phyloP scores from a whole-genome alignment of 176 grass and related monocot species.

The Avena sativa region DNA sequence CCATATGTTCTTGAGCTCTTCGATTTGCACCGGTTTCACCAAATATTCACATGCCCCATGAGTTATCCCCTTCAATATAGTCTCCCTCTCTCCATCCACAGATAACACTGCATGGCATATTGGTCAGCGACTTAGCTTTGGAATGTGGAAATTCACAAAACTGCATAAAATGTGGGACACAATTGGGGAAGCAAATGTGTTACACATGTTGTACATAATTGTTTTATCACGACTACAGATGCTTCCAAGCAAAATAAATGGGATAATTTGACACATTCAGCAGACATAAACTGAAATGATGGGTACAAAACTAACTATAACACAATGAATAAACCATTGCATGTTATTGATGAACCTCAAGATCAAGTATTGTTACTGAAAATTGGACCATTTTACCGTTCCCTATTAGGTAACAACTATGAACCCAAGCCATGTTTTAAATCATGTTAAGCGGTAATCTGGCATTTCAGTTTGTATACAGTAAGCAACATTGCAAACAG shows the following conservation, averaged over 20 bases:
- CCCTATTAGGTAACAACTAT: background rate
- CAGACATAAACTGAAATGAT: background rate
- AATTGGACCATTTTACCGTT: background rate
- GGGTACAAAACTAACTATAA: background rate
- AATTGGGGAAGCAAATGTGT: background rate
- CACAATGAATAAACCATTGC: background rate
- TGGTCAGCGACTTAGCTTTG: background rate
- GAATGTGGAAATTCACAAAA: background rate
- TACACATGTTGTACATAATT: background rate
- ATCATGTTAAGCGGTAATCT: background rate
- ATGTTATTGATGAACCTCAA: background rate
- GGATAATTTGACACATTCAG: background rate
- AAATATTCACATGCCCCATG: constrained; percentile 7
- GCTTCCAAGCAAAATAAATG: background rate
- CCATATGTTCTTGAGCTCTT: background rate
- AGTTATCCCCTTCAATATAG: background rate
- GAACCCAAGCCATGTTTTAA: background rate
- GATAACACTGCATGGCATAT: background rate
- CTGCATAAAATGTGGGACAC: background rate
- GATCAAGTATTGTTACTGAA: background rate
- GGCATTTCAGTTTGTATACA: background rate
- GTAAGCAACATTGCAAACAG: background rate
- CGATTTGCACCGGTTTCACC: background rate
- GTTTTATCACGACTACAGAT: background rate
- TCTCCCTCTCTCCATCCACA: background rate